A percentile compares a stretch with the other conserved stretches of the same genome.
Evolutionary conservation across 345 rosid species (phyloP).

Genomic region (Mangifera indica): DNA sequence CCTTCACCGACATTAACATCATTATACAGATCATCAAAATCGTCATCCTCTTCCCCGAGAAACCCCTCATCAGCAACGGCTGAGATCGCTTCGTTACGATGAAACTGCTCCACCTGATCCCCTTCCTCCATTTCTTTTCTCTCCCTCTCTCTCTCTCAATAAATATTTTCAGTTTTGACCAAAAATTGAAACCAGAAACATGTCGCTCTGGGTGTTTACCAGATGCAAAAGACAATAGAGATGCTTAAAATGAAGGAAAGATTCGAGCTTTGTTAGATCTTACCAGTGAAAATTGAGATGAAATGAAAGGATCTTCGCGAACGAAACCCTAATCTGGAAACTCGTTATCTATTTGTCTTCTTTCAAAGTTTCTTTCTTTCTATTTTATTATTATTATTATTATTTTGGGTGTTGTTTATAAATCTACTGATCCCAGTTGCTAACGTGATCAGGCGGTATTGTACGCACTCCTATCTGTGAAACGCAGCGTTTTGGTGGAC

Average conservation of each 20-base stretch:
- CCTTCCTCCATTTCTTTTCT: conserved; percentile 39
- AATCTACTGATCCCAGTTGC: neutral
- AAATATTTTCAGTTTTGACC: neutral
- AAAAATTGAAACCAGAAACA: neutral
- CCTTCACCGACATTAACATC: conserved; percentile 85
- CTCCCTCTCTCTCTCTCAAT: conserved; percentile 39
- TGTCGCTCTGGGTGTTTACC: neutral
- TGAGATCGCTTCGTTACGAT: conserved; percentile 62
- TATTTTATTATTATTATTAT: neutral
- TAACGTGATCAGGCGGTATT: neutral
- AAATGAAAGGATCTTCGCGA: neutral
- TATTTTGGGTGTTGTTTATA: neutral
- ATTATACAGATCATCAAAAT: conserved; percentile 74
- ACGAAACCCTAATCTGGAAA: conserved; percentile 48
- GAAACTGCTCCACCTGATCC: conserved; percentile 61
- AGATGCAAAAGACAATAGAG: neutral
- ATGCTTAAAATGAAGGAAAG: neutral
- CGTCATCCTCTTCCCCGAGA: conserved; percentile 64
- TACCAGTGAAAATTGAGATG: conserved; percentile 12
- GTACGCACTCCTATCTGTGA: neutral
- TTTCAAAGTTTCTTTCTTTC: neutral
- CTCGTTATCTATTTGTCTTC: neutral
- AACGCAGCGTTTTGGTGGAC: neutral
- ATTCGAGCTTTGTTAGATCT: conserved; percentile 11
- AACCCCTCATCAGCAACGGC: conserved; percentile 73